Evolutionary conservation across 1,284 basidiomycete genomes (phyloP).

Genomic region (Cerrena zonata): DNA sequence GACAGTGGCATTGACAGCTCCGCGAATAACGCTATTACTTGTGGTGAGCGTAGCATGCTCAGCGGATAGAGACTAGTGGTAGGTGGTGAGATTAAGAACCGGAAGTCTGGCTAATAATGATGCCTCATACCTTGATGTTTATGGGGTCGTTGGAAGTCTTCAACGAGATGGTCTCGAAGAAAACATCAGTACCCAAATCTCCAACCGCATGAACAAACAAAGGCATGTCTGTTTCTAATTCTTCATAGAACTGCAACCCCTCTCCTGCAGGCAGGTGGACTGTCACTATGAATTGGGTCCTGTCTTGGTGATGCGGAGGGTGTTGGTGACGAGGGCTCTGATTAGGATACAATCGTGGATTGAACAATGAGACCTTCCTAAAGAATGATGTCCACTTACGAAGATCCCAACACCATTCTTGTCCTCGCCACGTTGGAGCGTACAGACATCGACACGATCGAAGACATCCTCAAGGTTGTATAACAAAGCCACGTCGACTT

Average conservation of each 20-base stretch:
- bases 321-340: constrained; percentile 15
- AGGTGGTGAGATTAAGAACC: background rate
- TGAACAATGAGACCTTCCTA: background rate
- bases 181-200: constrained; percentile 13
- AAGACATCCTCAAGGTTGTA: constrained; percentile 16
- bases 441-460: constrained; percentile 19
- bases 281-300: constrained; percentile 16
- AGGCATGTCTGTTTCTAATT: constrained; percentile 20
- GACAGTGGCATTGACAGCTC: constrained; percentile 32
- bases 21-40: constrained; percentile 35
- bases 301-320: background rate
- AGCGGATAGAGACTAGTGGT: constrained; percentile 28
- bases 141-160: constrained; percentile 16
- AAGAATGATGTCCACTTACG: constrained; percentile 15
- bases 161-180: constrained; percentile 16
- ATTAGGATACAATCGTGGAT: background rate
- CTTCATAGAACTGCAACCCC: constrained; percentile 1
- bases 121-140: constrained; percentile 13
- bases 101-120: background rate
- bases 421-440: constrained; percentile 15
- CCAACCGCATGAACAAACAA: constrained; percentile 19
- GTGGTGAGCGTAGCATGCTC: constrained; percentile 25
- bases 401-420: constrained; percentile 27
- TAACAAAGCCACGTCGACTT: constrained; percentile 18
- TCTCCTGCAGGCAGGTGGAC: constrained; percentile 14